Evolutionary conservation across 305 asterid genomes (phyloP).

Genomic region (Fraxinus platypoda): DNA sequence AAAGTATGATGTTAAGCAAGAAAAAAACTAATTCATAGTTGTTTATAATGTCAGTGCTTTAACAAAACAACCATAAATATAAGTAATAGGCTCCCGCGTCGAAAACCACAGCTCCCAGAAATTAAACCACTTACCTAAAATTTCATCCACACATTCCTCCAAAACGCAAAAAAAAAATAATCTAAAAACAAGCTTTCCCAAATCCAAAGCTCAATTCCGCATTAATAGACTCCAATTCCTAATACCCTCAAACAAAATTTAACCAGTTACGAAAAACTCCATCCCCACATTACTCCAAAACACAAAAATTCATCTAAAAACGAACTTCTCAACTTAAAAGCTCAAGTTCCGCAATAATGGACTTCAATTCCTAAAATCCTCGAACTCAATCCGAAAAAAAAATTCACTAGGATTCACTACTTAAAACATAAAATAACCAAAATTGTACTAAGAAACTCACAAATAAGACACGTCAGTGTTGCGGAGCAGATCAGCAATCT

Average conservation of each 20-base stretch:
- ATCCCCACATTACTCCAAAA: constrained; percentile 14
- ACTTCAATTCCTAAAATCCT: constrained; percentile 19
- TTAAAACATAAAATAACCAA: constrained; percentile 16
- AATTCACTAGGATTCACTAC: constrained; percentile 19
- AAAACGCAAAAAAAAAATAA: constrained; percentile 18
- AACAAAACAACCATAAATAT: background rate
- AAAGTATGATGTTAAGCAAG: background rate
- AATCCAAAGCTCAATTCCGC: constrained; percentile 1
- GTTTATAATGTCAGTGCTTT: background rate
- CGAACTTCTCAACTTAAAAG: background rate
- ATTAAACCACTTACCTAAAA: background rate
- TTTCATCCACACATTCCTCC: constrained; percentile 5
- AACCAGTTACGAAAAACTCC: constrained; percentile 1
- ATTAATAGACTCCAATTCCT: constrained; percentile 1
- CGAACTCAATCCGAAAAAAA: constrained; percentile 20
- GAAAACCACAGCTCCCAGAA: constrained; percentile 20
- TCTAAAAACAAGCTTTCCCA: background rate
- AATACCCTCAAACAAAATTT: constrained; percentile 12
- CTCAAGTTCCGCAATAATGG: constrained; percentile 3
- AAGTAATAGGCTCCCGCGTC: background rate
- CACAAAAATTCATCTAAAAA: constrained; percentile 11
- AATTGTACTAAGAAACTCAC: constrained; percentile 44
- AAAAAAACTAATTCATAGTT: background rate
- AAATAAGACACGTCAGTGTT: constrained; percentile 80
- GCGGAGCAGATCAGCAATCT: constrained; percentile 75